phyloP scores from a whole-genome alignment of 768 basidiomycete genomes.

The Leucogyrophana mollusca region DNA sequence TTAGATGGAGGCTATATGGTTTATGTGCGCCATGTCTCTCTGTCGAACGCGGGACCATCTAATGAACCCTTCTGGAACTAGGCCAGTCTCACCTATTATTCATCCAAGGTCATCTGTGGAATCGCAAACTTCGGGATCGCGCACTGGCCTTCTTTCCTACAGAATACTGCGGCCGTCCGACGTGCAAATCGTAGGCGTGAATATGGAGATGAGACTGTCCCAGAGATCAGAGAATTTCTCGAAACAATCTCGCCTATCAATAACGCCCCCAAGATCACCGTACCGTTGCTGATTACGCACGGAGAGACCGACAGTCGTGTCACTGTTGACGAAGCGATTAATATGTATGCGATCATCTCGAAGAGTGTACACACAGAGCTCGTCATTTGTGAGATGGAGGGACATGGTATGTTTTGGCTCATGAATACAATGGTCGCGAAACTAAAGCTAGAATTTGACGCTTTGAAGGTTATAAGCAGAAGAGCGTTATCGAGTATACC shows the following conservation, averaged over 20 bases:
- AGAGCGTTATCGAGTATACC: conserved; percentile 41
- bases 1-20: conserved; percentile 42
- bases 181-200: conserved; percentile 35
- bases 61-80: conserved; percentile 9
- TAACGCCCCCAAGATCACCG: conserved; percentile 32
- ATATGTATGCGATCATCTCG: conserved; percentile 34
- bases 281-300: conserved; percentile 39
- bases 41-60: neutral
- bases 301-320: conserved; percentile 41
- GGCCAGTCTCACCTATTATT: conserved; percentile 42
- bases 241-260: conserved; percentile 40
- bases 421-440: neutral
- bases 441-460: conserved; percentile 5
- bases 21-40: conserved; percentile 25
- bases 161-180: conserved; percentile 37
- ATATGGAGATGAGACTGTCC: conserved; percentile 40
- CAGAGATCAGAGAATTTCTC: conserved; percentile 35
- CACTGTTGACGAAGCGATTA: conserved; percentile 36
- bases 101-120: conserved; percentile 38
- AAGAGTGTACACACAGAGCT: conserved; percentile 31
- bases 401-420: conserved; percentile 34
- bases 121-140: conserved; percentile 40
- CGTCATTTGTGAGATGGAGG: conserved; percentile 40
- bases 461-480: conserved; percentile 38
- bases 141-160: conserved; percentile 41